Base-by-base conservation (phyloP, 305 asterid species). In the Withania somnifera region DNA sequence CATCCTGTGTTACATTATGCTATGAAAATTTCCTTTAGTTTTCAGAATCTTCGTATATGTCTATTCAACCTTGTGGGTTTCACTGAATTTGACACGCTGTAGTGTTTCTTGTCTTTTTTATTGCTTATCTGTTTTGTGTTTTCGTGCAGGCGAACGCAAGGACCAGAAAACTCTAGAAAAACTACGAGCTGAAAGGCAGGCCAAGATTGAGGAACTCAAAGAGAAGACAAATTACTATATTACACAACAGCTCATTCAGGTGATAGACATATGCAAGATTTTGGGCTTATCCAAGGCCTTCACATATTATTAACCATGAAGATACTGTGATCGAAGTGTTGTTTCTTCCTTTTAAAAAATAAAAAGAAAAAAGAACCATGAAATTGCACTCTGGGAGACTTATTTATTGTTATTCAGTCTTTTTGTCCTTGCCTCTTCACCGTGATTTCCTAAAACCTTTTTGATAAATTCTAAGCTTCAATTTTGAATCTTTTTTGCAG, bases 221-320 rank as follows among this genome's bases (percentile, higher is more conserved):
- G 99, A 95, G 91, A 94, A 88, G 89, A 91, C 99, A 36, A 95
- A 95, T 82, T 95, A 92, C 88, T 95, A 95, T 85, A 84, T 68
- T 3, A 94, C 98, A 6, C 99, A 94, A 86, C 97, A 91, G 86
- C 89, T 95, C 81, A 95, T 95, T 87, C 97, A 95, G 97, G 98
- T 95, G 80, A 75, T 75, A 10, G 47, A 61, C 63, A 50, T 50
- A 26, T 75, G n/a, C 63, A 50, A 50, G 28, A 19, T 28, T 50
- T 75, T 17, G 63, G 80, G 80, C 63, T 75, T 50, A 17, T 73
- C 34, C 58, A 73, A 47, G 60, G 26, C 40, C 28, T 66, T 75
- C 80, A 50, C 63, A 50, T 75, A 13, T 50, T 38, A 40, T 75
- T 75, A 75, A 75, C 42, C 80, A 28, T 50, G 28, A 75, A 61